Evolutionary conservation across 1,284 basidiomycete genomes (phyloP).

Genomic region (Leccinum griseonigrum): DNA sequence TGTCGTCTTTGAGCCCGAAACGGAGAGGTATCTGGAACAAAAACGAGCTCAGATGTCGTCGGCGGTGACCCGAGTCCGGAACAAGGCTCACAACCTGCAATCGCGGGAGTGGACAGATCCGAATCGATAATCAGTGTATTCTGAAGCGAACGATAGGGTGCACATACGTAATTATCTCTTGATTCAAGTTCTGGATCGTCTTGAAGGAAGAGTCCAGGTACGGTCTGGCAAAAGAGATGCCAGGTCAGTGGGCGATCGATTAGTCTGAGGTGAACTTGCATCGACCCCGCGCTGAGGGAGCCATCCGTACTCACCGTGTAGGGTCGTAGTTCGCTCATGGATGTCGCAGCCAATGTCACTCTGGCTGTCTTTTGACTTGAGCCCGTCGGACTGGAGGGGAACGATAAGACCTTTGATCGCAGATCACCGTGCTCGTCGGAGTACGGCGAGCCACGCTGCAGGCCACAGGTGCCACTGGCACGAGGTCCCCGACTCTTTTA

Average conservation of each 20-base stretch:
- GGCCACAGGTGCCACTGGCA: neutral
- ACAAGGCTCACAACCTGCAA: conserved; percentile 19
- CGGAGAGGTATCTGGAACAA: conserved; percentile 48
- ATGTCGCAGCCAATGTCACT: neutral
- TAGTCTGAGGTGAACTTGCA: neutral
- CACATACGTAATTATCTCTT: conserved; percentile 14
- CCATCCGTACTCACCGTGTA: neutral
- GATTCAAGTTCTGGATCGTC: conserved; percentile 23
- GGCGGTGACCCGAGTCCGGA: neutral
- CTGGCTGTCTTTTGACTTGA: neutral
- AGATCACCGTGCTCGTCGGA: neutral
- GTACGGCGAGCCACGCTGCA: neutral
- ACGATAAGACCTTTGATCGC: no score
- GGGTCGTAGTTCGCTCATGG: neutral
- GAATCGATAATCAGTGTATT: neutral
- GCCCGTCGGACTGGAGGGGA: neutral
- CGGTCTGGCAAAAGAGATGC: conserved; percentile 7
- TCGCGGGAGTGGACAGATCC: neutral
- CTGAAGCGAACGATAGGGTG: neutral
- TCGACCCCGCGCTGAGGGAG: neutral
- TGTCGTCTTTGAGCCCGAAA: conserved; percentile 64
- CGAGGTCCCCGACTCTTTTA: no score
- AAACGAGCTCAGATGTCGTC: neutral
- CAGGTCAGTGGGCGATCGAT: neutral
- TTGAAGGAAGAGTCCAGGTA: conserved; percentile 23